Base-by-base conservation (phyloP, 768 basidiomycete genomes). In the Kwoniella bestiolae region DNA sequence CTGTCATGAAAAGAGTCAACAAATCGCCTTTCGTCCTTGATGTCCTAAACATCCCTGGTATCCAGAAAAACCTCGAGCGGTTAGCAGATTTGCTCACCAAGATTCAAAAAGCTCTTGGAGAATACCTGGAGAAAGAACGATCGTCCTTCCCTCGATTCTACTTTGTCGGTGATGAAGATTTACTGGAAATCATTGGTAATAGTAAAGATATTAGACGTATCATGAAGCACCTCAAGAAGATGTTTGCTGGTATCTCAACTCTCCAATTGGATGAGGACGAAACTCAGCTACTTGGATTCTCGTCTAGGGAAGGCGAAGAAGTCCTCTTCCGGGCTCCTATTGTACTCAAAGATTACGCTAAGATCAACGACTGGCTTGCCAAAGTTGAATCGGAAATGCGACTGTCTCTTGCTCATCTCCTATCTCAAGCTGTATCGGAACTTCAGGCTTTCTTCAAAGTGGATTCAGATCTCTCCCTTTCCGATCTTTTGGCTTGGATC, bases 201-300 rank as follows among this genome's bases (percentile, higher is more conserved):
- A 96, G 93, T 86, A 99, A 97, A 81, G 94, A 98, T 77, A 96
- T 98, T 72, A 82, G 93, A 47, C 90, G 96, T 41, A 91, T 98
- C 82, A 93, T 96, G 92, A 99, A 99, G 74, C 96, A 98, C 83
- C 85, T 99, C 65, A 98, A 97, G 85, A 99, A 99, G 86, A 99
- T 99, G 96, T 99, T 99, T 82, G 96, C 96, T 23, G 96, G 96
- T 28, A 90, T 99, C 41, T 90, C 93, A 1, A 94, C 93, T 0
- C 85, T 98, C 71, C 85, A 84, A 72, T 85, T 98, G 28, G 92
- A 96, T 77, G 74, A 78, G 23, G 71, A 74, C 11, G 91, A 93
- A 18, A 92, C 94, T 51, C 79, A 91, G 67, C 94, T 98, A 62
- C 88, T 89, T 68, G 94, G 91, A 57, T 95, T 98, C 89, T 87